Percentiles rank a stretch among this genome's conserved stretches.
phyloP scores from a whole-genome alignment of 176 grass and related monocot genomes.

The Oryza officinalis region DNA sequence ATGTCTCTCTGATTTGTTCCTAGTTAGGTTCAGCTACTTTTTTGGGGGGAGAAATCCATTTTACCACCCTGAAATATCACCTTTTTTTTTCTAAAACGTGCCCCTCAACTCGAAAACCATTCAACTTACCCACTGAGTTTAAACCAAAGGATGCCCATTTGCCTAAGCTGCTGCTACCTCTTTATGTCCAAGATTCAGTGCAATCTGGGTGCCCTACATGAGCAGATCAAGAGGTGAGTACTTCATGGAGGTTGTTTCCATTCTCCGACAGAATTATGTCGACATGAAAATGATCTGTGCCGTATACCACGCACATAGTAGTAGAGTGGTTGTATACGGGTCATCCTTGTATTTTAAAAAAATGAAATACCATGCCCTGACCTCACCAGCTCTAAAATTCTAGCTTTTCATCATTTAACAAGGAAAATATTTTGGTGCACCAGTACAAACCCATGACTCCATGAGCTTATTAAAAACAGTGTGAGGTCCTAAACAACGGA shows the following conservation, averaged over 20 bases:
- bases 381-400: slow-evolving; percentile 36
- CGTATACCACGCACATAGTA: slow-evolving; percentile 13
- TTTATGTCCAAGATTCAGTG: not conserved
- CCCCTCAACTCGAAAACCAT: too few species aligned
- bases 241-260: not conserved
- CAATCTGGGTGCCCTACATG: not conserved
- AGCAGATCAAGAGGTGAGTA: not conserved
- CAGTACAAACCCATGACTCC: slow-evolving; percentile 15
- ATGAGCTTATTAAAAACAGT: slow-evolving; percentile 26
- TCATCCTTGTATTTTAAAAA: not conserved
- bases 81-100: too few species aligned
- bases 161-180: not conserved
- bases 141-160: slow-evolving; percentile 10
- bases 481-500: slow-evolving; percentile 38
- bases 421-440: slow-evolving; percentile 38
- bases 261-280: slow-evolving; percentile 12
- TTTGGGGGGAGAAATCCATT: not conserved
- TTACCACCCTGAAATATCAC: too few species aligned
- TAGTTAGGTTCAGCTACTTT: slow-evolving; percentile 33
- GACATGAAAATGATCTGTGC: slow-evolving; percentile 7
- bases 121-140: too few species aligned
- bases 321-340: slow-evolving; percentile 37
- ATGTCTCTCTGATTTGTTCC: slow-evolving; percentile 13
- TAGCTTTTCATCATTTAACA: slow-evolving; percentile 27
- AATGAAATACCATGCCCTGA: slow-evolving; percentile 6